Evolutionary conservation across 1,139 yeast genomes (phyloP).

Genomic region (Williopsis jadinii): DNA sequence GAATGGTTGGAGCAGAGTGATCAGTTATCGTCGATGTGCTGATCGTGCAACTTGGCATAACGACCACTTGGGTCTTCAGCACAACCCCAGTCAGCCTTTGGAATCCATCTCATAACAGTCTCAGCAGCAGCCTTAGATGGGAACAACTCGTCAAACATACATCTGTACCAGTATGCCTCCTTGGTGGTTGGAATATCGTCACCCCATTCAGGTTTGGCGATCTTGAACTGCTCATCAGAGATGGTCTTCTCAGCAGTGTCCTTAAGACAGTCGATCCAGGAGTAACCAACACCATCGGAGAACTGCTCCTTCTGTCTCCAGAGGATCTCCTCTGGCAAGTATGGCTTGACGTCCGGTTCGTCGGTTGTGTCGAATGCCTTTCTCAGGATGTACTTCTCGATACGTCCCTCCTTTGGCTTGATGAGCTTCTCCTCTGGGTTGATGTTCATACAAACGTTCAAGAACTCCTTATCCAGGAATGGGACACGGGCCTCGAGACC

Average conservation of each 20-base stretch:
- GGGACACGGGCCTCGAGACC: conserved; percentile 99
- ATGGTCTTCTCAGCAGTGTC: conserved; percentile 87
- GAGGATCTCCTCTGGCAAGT: conserved; percentile 90
- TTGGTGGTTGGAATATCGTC: conserved; percentile 89
- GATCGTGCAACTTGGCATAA: conserved; percentile 82
- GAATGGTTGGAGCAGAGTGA: too few species aligned
- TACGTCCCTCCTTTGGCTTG: conserved; percentile 56
- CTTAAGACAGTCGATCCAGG: conserved; percentile 97
- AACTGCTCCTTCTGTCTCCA: conserved; percentile 99
- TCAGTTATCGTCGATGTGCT: conserved; percentile 32
- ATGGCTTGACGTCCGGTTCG: conserved; percentile 62
- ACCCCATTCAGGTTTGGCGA: conserved; percentile 96
- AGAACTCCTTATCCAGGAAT: conserved; percentile 88
- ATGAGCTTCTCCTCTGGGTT: conserved; percentile 90
- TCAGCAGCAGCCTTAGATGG: conserved; percentile 86
- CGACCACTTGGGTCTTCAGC: conserved; percentile 98
- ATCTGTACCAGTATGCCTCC: conserved; percentile 99
- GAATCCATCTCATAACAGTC: conserved; percentile 99
- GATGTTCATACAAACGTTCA: conserved; percentile 90
- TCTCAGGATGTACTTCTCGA: conserved; percentile 92
- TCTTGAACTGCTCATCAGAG: conserved; percentile 80
- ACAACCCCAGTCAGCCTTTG: conserved; percentile 99
- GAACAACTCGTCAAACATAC: conserved; percentile 90
- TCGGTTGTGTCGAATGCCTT: conserved; percentile 92
- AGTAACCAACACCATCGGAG: conserved; percentile 98